Conservation (phyloP, 257 asterid species). For the Plectranthus barbatus region DNA sequence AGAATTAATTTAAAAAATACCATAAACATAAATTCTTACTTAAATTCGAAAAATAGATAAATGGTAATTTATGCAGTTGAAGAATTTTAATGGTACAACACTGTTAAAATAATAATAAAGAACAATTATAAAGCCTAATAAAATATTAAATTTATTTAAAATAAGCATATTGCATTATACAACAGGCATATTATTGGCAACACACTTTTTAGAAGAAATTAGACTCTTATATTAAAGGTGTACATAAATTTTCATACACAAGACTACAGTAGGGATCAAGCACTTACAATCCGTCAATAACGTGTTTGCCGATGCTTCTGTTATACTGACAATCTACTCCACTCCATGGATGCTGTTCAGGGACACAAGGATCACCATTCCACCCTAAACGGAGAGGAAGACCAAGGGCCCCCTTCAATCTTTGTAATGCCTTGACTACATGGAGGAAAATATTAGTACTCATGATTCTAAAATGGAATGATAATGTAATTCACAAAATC, state of each 20-base stretch:
- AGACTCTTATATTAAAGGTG: too few species aligned
- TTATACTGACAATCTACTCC: conserved; percentile 88
- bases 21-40: too few species aligned
- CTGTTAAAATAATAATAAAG: too few species aligned
- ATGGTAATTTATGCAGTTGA: too few species aligned
- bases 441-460: not conserved
- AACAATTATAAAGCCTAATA: too few species aligned
- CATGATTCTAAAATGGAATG: not conserved
- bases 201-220: too few species aligned
- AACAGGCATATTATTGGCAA: too few species aligned
- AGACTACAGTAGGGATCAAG: conserved; percentile 18
- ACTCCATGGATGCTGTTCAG: conserved; percentile 97
- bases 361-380: conserved; percentile 99
- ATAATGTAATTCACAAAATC: not conserved
- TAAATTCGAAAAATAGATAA: too few species aligned
- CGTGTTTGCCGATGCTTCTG: conserved; percentile 56
- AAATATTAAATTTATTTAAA: too few species aligned
- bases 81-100: too few species aligned
- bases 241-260: not conserved
- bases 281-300: conserved; percentile 92
- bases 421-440: conserved; percentile 73
- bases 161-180: too few species aligned
- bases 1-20: too few species aligned
- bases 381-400: conserved; percentile 98
- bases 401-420: conserved; percentile 64